Base-by-base conservation (phyloP, 2,329 filamentous ascomycete genomes). In the Stemphylium beticola region DNA sequence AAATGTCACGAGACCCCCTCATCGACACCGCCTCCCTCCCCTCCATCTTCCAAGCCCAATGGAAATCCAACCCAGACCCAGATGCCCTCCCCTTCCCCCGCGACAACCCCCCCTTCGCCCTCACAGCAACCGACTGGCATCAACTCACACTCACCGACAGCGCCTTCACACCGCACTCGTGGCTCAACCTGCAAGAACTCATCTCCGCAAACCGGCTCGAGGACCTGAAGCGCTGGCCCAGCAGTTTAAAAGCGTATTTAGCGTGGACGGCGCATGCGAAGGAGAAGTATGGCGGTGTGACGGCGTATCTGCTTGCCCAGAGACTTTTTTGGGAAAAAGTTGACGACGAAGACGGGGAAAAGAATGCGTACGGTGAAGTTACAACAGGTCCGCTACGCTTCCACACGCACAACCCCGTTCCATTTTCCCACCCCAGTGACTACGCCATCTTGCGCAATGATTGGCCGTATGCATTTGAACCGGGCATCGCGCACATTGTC, bases 371-470 rank as follows among this genome's bases (percentile, higher is more conserved):
- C n/a, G n/a, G n/a, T n/a, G n/a, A n/a, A n/a, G n/a, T n/a, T n/a
- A n/a, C n/a, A n/a, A n/a, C n/a, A n/a, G n/a, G n/a, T n/a, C n/a
- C n/a, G n/a, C n/a, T n/a, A n/a, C n/a, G n/a, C n/a, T n/a, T n/a
- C 58, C 60, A 71, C 4, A 77, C 79, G 53, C 70, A 72, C 15
- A 82, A 82, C 55, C 62, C 74, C 10, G 75, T 71, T 4, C 84
- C 85, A 0, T 87, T 87, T 67, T 79, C 77, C 41, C 77, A 85
- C 61, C 60, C 75, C 9, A 65, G 69, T 31, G 85, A 87, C 70
- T 87, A 81, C 70, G 78, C 75, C 52, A 82, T 87, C 49, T 74
- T 87, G 41, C 75, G 76, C 38, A 88, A 88, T 64, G 85, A 88
- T 69, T 88, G 85, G 85, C 83, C 84, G 1, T 88, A 88, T 69